Evolutionary conservation across 176 grass and related monocot species (phyloP), one percentile per base, ranked within the genome.

Genomic region (Tuctoria greenei): DNA sequence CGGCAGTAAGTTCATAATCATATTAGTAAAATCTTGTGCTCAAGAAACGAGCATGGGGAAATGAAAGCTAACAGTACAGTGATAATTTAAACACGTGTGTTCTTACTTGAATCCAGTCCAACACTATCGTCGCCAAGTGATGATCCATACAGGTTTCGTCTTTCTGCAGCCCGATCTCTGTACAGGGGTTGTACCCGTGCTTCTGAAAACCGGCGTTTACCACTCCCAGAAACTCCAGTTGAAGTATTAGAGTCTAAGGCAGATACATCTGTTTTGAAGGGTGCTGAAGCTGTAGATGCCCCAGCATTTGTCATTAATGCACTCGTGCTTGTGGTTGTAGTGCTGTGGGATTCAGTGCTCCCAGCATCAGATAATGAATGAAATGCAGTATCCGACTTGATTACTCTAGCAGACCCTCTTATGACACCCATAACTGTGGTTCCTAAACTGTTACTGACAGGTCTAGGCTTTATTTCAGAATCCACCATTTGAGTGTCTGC

Each of bases 91-190:
- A 62, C 56, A 51, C 2, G 10, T 64, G 17, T 36, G 38, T 60
- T 64, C 95, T 98, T 94, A 98, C 95, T 90, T 87, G 91, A 75
- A 90, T 88, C 85, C 44, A 86, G 41, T 55, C 64, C 82, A 84
- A 74, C 65, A 55, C 41, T 15, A 71, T 87, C 84, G 70, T 71
- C 85, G 51, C 69, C 67, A 79, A 81, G 79, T 17, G 89, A 84
- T 49, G 89, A 92, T 52, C 92, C 92, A 69, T 99, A 95, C 5
- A 99, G 73, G 74, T 21, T 99, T 65, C 96, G 78, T 88, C 96
- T 95, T 81, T 99, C 96, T 51, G 96, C 96, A 43, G 96, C 96
- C 25, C 96, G 82, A 54, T 99, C 96, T 95, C 96, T 95, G 47
- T 99, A 99, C 45, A 85, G 86, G 45, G 74, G 73, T 71, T 90